Conservation (phyloP, 805 yeast genomes). For the Candida maltosa region DNA sequence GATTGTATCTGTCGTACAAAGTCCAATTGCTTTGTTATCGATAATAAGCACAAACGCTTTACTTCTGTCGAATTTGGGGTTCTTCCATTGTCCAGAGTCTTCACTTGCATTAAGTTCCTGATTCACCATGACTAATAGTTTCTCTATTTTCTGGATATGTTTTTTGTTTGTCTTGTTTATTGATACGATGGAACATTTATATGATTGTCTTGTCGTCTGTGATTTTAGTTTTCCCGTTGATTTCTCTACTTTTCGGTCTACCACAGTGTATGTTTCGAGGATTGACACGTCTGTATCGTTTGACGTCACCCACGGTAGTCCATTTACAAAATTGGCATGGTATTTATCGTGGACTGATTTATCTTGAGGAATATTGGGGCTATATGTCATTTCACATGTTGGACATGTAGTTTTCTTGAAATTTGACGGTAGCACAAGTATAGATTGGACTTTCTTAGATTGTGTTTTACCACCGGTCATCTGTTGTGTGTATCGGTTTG, state of each 20-base stretch:
- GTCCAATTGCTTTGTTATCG: conserved; percentile 48
- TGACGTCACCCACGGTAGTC: conserved; percentile 43
- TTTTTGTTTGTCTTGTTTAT: conserved; percentile 19
- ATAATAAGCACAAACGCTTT: conserved; percentile 48
- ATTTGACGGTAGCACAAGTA: conserved; percentile 11
- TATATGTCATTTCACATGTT: conserved; percentile 54
- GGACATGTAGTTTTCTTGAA: conserved; percentile 32
- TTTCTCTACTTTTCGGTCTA: conserved; percentile 33
- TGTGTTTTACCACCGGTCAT: too few relatives aligned
- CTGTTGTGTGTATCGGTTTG: too few relatives aligned
- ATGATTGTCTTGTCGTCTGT: conserved; percentile 25
- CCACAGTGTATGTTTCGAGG: conserved; percentile 11
- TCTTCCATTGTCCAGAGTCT: conserved; percentile 32
- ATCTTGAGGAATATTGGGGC: conserved; percentile 39
- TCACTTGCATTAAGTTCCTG: conserved; percentile 55
- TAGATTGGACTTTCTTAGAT: conserved; percentile 13
- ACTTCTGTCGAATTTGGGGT: conserved; percentile 10
- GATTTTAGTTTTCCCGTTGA: conserved; percentile 23
- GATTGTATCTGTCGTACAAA: conserved; percentile 51
- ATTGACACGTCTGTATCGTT: background rate
- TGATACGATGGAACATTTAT: conserved; percentile 14
- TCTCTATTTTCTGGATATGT: conserved; percentile 23
- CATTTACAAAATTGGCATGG: conserved; percentile 48
- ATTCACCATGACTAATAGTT: conserved; percentile 52
- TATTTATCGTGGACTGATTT: conserved; percentile 46